phyloP scores from a whole-genome alignment of 768 basidiomycete genomes.

The Infundibulicybe gibba region DNA sequence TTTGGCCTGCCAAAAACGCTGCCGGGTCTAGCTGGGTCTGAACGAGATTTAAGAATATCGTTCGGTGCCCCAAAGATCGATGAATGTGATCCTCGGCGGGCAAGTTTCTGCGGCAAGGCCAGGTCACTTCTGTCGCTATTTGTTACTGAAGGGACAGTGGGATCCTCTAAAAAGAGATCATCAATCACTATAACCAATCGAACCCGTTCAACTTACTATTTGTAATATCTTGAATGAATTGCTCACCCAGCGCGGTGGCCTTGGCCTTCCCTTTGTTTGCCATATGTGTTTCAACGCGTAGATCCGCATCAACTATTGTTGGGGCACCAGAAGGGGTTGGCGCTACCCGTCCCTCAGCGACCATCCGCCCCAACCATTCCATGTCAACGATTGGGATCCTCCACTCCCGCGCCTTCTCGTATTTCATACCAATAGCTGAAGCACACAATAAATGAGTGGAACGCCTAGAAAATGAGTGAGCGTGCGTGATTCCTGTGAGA shows the following conservation, averaged over 20 bases:
- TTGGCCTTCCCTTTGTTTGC: constrained; percentile 15
- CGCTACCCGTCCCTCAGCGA: constrained; percentile 27
- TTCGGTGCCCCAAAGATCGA: constrained; percentile 6
- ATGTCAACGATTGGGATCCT: constrained; percentile 66
- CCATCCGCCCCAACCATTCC: constrained; percentile 67
- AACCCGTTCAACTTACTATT: background rate
- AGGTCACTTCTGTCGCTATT: too few relatives aligned
- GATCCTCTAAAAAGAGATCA: too few relatives aligned
- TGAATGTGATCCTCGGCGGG: constrained; percentile 1
- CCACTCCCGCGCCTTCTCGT: constrained; percentile 79
- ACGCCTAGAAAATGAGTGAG: constrained; percentile 56
- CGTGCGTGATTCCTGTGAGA: constrained; percentile 46
- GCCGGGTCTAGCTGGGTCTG: background rate
- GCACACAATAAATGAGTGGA: constrained; percentile 85
- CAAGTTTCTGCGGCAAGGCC: background rate
- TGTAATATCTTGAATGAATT: too few relatives aligned
- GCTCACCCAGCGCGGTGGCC: constrained; percentile 16
- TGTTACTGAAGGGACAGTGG: too few relatives aligned
- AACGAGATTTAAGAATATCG: too few relatives aligned
- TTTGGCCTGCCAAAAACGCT: constrained; percentile 11
- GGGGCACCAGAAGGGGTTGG: background rate
- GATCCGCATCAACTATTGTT: background rate
- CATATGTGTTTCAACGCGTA: constrained; percentile 4
- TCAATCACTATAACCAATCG: background rate
- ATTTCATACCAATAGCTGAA: constrained; percentile 66